phyloP scores from a whole-genome alignment of 2,329 filamentous ascomycete species.

The Alternaria angustiovoidea region DNA sequence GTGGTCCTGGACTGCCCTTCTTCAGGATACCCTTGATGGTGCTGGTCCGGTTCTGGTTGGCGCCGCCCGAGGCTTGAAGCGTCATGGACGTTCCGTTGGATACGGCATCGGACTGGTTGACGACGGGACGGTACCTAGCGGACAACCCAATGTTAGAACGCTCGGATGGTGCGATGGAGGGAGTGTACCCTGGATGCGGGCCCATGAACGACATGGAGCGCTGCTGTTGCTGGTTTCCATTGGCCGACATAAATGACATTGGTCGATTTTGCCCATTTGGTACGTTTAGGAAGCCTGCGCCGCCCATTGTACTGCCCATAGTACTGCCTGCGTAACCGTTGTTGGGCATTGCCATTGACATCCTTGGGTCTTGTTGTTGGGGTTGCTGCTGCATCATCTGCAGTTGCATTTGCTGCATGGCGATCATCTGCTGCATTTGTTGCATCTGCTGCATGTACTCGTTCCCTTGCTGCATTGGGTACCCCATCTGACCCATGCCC shows the following conservation, averaged over 20 bases:
- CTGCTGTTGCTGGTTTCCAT: slow-evolving; percentile 58
- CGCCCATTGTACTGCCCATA: slow-evolving; percentile 32
- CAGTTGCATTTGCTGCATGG: slow-evolving; percentile 68
- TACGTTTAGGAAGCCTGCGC: slow-evolving; percentile 39
- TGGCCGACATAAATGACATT: slow-evolving; percentile 56
- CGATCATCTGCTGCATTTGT: slow-evolving; percentile 55
- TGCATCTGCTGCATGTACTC: slow-evolving; percentile 87
- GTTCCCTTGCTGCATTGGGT: slow-evolving; percentile 79
- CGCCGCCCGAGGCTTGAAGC: slow-evolving; percentile 41
- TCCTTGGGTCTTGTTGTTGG: slow-evolving; percentile 36
- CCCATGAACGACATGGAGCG: slow-evolving; percentile 43
- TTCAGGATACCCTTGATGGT: slow-evolving; percentile 48
- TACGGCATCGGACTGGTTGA: slow-evolving; percentile 51
- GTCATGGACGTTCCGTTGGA: slow-evolving; percentile 45
- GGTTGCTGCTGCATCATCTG: slow-evolving; percentile 53
- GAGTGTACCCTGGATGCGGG: slow-evolving; percentile 69
- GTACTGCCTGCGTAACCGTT: slow-evolving; percentile 30
- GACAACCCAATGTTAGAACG: slow-evolving; percentile 92
- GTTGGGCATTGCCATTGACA: slow-evolving; percentile 36
- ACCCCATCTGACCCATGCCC: slow-evolving; percentile 42
- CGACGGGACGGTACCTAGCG: slow-evolving; percentile 89
- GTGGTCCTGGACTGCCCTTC: slow-evolving; percentile 26
- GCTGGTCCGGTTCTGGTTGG: slow-evolving; percentile 20
- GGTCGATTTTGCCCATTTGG: slow-evolving; percentile 52
- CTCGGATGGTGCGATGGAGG: slow-evolving; percentile 94